Evolutionary conservation across 495 filamentous ascomycete species (phyloP).

Genomic region (Pseudoneurospora amorphoporcata): DNA sequence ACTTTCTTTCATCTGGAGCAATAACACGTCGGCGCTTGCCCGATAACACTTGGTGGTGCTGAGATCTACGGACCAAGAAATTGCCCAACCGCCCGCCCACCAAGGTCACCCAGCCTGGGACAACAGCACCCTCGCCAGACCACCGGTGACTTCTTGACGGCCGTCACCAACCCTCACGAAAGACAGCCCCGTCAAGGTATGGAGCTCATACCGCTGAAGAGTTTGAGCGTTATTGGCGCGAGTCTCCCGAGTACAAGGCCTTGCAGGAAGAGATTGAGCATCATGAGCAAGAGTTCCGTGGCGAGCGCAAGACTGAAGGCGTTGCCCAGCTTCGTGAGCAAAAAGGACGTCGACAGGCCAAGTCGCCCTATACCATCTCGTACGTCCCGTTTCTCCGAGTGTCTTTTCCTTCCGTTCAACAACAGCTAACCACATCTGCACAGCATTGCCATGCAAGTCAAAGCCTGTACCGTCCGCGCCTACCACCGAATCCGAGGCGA

Average conservation of each 20-base stretch:
- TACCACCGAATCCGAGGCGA: constrained; percentile 37
- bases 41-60: neutral
- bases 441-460: constrained; percentile 47
- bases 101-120: constrained; percentile 31
- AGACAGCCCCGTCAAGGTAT: constrained; percentile 53
- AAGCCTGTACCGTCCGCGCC: constrained; percentile 39
- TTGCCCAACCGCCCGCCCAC: neutral
- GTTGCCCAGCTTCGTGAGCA: constrained; percentile 17
- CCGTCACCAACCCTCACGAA: constrained; percentile 63
- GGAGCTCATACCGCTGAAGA: constrained; percentile 51
- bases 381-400: neutral
- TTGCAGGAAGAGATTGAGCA: constrained; percentile 53
- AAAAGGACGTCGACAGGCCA: constrained; percentile 24
- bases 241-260: constrained; percentile 35
- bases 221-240: constrained; percentile 43
- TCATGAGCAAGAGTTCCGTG: constrained; percentile 46
- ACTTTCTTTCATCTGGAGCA: neutral
- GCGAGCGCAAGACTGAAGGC: constrained; percentile 22
- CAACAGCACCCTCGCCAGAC: constrained; percentile 52
- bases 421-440: neutral
- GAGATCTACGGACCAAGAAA: neutral
- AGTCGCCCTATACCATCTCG: constrained; percentile 44
- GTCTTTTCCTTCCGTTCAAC: neutral
- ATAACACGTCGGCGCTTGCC: neutral
- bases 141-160: constrained; percentile 68